Base-by-base conservation (phyloP, 73 alveolate species). In the Paramecium primaurelia region DNA sequence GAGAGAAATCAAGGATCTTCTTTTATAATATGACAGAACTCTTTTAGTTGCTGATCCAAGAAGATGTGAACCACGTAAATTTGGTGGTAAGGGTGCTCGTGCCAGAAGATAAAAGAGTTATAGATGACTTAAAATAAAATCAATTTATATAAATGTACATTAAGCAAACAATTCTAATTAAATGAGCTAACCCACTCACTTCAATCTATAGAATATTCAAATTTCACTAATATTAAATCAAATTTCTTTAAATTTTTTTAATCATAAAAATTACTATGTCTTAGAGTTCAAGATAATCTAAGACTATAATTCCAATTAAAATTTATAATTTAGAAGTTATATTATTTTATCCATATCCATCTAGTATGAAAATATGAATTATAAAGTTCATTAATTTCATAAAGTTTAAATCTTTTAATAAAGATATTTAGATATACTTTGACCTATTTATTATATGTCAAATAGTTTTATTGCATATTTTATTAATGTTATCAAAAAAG, bases 61-160 rank as follows among this genome's bases (percentile, higher is more conserved):
- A 93, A 98, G 99, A 94, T 92, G 98, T 88, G 99, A 98, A 93
- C 99, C 99, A 86, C 98, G 98, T 98, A 97, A 98, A 95, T 98
- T 94, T 93, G 99, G 99, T 44, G 99, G 99, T 88, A 94, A 89
- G 77, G 98, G 99, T 86, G 99, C 99, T 89, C 97, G 99, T 96
- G 95, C 99, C 37, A 95, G 99, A 97, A 93, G 90, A 94, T 98
- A 97, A 92, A 97, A 97, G 96, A 94, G 98, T 83, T 97, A 97
- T 96, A 94, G 99, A 89, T 89, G 94, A 89, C 84, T 64, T 64
- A 64, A 34, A 34, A 64, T 32, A 64, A 32, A 59, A 32, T 32
- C 26, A 64, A 64, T 64, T 64, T 54, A 54, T 54, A 54, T 54
- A n/a, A 54, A 54, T 54, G 69, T 54, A 54, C 69, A 54, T 54